Base-by-base conservation (phyloP, 768 basidiomycete species). In the Pulveroboletus sp. region DNA sequence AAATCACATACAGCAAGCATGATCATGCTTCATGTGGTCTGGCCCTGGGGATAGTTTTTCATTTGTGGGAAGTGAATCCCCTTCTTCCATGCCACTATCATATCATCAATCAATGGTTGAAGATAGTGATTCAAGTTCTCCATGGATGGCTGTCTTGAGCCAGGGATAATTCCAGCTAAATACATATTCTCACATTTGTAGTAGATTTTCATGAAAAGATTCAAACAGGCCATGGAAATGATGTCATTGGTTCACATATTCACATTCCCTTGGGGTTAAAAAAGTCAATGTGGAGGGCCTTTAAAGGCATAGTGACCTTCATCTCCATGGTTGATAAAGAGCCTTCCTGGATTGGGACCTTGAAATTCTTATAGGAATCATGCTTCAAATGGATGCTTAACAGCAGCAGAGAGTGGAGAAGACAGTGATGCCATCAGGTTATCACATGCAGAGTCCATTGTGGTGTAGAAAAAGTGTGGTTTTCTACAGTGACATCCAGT, bases 1-100 rank as follows among this genome's bases (percentile, higher is more conserved):
- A 73, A 59, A 46, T 76, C 73, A 41, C 68, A 71, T 3, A 71
- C 57, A 1, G 64, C 43, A 19, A 53, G 49, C 2, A 67, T 29
- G 6, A 29, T 29, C 12, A 12, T 12, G 12, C 27, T 29, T 6
- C 27, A 29, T 29, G 27, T 29, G 27, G 12, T 12, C 6, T 29
- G 27, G 6, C 27, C 12, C 6, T 29, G 6, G 27, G 6, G 27
- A 29, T 29, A 29, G 27, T 29, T 29, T 6, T 45, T 1, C n/a
- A 67, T 68, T 7, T 45, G 20, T 1, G 55, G 49, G 26, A 55
- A 66, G 2, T 29, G 51, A 23, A 72, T 51, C 0, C 71, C 71
- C 9, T 47, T 37, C 10, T 65, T 42, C 71, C 71, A 73, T 9
- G 54, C 31, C 3, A 14, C 37, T 5, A 17, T 32, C 6, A 77